Base-by-base conservation (phyloP, 805 yeast species). In the Teunomyces tritomae region DNA sequence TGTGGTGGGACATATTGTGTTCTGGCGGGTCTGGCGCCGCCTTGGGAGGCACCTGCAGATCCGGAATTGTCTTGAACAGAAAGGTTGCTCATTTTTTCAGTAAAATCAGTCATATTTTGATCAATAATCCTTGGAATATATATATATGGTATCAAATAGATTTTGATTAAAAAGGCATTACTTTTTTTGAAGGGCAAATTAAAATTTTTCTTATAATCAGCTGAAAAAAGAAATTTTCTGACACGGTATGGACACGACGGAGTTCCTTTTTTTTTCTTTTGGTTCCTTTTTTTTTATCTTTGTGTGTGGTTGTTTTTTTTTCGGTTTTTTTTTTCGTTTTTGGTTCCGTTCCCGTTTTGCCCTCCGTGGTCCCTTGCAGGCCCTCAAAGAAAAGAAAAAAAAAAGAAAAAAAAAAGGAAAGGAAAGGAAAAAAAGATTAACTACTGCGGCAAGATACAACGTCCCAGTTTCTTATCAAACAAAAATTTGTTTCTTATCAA, bases 71-170 rank as follows among this genome's bases (percentile, higher is more conserved):
- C 76, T 59, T 69, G 65, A 53, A 82, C 76, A 61, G 74, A 77
- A 58, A 82, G 74, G 61, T 80, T 76, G 67, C 76, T 75, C 77
- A 82, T 71, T 61, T 78, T 76, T 65, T 77, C 73, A 57, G 80
- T 71, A 63, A 82, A 68, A 63, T 82, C 83, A 61, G 85, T 68
- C 86, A 82, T 82, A 50, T 64, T 78, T 39, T 29, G 33, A 29
- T 39, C 49, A 35, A 44, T 43, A 44, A 44, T 35, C 44, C 44
- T 47, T 32, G 26, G 35, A 43, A 44, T 39, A 20, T 40, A 41
- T 46, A 35, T 34, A 35, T 42, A 44, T 20, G 24, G 13, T 37
- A 26, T 37, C 43, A 39, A 39, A 39, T 28, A 17, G 33, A 16
- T 29, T 24, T 17, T 37, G 28, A 26, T 37, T 37, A 24, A 37